phyloP scores from a whole-genome alignment of 2,329 filamentous ascomycete species.

The Alternaria sp. region DNA sequence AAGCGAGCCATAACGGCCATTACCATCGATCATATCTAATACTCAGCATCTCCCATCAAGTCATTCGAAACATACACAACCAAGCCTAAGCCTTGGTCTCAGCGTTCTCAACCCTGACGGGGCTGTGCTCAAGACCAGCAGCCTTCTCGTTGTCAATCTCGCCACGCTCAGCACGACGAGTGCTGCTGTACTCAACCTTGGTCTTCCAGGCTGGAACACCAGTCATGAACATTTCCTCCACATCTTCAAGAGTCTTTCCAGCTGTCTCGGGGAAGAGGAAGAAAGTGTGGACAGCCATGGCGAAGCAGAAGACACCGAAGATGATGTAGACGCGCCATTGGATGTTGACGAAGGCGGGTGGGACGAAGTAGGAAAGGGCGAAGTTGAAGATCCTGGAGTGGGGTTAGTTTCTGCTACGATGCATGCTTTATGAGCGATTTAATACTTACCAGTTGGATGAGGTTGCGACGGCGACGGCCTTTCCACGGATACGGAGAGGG shows the following conservation, averaged over 20 bases:
- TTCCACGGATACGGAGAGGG: constrained; percentile 68
- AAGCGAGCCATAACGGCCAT: no score
- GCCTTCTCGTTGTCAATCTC: constrained; percentile 38
- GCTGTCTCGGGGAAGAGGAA: constrained; percentile 73
- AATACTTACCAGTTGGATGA: constrained; percentile 60
- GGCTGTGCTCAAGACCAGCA: constrained; percentile 23
- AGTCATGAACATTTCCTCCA: constrained; percentile 73
- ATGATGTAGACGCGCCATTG: constrained; percentile 73
- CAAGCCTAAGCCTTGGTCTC: constrained; percentile 17
- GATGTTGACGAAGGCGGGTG: constrained; percentile 66
- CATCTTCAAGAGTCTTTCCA: constrained; percentile 78
- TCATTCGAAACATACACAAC: not conserved
- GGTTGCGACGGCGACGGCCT: constrained; percentile 68
- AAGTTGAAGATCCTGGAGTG: constrained; percentile 60
- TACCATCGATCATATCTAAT: no score
- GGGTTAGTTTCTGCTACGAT: not conserved
- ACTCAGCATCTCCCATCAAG: not conserved
- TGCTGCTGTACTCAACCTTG: constrained; percentile 34
- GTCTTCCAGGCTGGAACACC: constrained; percentile 67
- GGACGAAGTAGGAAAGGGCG: constrained; percentile 63
- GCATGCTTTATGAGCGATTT: no score
- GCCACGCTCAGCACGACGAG: constrained; percentile 34
- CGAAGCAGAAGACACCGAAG: constrained; percentile 75
- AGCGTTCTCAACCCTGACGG: constrained; percentile 31
- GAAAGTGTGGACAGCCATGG: constrained; percentile 73